Evolutionary conservation across 495 filamentous ascomycete species (phyloP), one percentile per base, ranked within the genome.

Genomic region (Tuber calosporum): DNA sequence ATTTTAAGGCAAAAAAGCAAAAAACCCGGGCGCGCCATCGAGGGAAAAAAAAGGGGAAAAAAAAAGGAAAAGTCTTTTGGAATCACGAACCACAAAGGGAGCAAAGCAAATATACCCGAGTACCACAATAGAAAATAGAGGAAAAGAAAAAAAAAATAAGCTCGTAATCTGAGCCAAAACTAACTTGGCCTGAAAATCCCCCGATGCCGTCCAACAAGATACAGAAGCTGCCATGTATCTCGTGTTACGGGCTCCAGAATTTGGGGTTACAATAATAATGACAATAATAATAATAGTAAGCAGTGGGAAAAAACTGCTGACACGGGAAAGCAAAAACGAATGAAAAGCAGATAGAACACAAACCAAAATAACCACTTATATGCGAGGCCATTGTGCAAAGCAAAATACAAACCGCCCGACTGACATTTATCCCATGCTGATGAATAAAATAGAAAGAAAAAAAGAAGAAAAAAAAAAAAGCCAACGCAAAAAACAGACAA

Each of bases 71-170:
- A 17, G 42, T 71, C 62, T 42, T 66, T 69, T 69, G 43, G 30
- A 42, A 69, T 68, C 68, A 80, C 74, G 80, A 76, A 72, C 73
- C 74, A 72, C 70, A 73, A 68, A 42, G 72, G 73, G 75, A 77
- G 38, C 40, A 75, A 77, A 77, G 73, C 58, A 67, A 75, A 72
- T n/a, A 37, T 30, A 62, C 53, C 53, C 53, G 26, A 30, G 53
- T 30, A 30, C 53, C 53, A 30, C 53, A 13, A 62, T 40, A 36
- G 69, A 72, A 80, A 74, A 69, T 75, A 73, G 70, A 72, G 58
- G 37, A 45, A 41, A 70, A 73, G 69, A 68, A 69, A 72, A 45
- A 30, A 42, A 42, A 69, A 70, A 71, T 74, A 74, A 71, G 68
- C 43, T 71, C 71, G 69, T 76, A 78, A 62, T 62, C 53, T 77